Conservation (phyloP, 2,329 filamentous ascomycete genomes). For the Paracamarosporium sp. region DNA sequence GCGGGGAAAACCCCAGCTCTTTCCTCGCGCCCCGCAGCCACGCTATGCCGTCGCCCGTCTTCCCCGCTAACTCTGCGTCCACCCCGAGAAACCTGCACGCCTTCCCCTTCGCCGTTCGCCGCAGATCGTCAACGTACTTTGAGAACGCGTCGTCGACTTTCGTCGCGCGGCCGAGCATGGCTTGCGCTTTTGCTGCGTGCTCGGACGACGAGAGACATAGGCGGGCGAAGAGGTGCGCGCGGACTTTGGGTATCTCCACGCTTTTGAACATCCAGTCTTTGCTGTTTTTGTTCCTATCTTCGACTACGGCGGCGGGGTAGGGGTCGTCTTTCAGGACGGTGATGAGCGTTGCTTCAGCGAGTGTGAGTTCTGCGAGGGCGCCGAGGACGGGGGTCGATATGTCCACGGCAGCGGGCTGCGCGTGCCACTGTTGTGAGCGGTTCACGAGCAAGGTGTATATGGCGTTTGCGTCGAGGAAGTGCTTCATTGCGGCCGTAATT, state of each 20-base stretch:
- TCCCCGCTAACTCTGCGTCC: slow-evolving; percentile 81
- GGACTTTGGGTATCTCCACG: slow-evolving; percentile 85
- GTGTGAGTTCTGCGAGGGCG: slow-evolving; percentile 65
- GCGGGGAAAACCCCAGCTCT: slow-evolving; percentile 69
- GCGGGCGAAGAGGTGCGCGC: slow-evolving; percentile 85
- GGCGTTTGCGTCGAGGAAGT: slow-evolving; percentile 78
- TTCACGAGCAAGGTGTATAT: slow-evolving; percentile 76
- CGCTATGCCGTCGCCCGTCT: slow-evolving; percentile 83
- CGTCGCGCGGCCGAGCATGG: slow-evolving; percentile 54
- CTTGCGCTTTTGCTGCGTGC: slow-evolving; percentile 77
- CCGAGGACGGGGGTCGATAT: slow-evolving; percentile 52
- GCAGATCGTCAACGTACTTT: slow-evolving; percentile 77
- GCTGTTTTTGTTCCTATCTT: slow-evolving; percentile 81
- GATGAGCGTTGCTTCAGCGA: slow-evolving; percentile 88
- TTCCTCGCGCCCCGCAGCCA: slow-evolving; percentile 82
- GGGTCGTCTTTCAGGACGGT: slow-evolving; percentile 94
- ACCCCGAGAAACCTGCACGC: slow-evolving; percentile 91
- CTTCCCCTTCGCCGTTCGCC: slow-evolving; percentile 77
- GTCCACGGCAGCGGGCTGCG: slow-evolving; percentile 46
- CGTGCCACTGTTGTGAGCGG: slow-evolving; percentile 55
- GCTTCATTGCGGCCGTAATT: slow-evolving; percentile 76
- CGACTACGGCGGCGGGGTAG: slow-evolving; percentile 81
- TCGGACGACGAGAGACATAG: slow-evolving; percentile 88
- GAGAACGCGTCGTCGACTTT: slow-evolving; percentile 69
- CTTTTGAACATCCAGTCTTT: slow-evolving; percentile 97